Evolutionary conservation across 2,329 filamentous ascomycete species (phyloP).

Genomic region (Alternaria gaisen): DNA sequence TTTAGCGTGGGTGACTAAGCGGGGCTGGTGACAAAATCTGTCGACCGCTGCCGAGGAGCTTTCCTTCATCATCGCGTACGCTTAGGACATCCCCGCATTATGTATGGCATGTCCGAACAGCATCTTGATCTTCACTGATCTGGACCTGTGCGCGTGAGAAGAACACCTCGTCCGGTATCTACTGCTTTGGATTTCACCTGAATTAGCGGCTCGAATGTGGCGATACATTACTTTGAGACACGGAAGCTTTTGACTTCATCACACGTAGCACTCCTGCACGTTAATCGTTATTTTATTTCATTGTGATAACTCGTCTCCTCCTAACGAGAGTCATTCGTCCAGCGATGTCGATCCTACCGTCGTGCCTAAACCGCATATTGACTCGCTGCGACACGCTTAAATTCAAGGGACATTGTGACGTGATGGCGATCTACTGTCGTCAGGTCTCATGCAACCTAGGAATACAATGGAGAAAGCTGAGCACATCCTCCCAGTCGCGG

Average conservation of each 20-base stretch:
- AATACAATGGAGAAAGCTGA: background rate
- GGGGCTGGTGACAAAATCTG: slow-evolving; percentile 34
- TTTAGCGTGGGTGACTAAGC: slow-evolving; percentile 48
- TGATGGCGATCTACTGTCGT: background rate
- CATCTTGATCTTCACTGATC: slow-evolving; percentile 56
- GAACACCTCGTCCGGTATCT: slow-evolving; percentile 60
- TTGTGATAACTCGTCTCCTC: background rate
- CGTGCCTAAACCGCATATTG: background rate
- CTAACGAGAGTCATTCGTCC: background rate
- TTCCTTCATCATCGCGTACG: slow-evolving; percentile 47
- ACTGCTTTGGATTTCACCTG: slow-evolving; percentile 60
- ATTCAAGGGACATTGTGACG: background rate
- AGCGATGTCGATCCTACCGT: background rate
- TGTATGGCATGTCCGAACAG: slow-evolving; percentile 47
- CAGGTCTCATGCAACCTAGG: background rate
- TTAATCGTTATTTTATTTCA: background rate
- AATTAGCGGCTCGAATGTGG: slow-evolving; percentile 62
- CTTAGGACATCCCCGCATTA: slow-evolving; percentile 43
- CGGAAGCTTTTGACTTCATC: background rate
- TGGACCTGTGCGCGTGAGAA: slow-evolving; percentile 55
- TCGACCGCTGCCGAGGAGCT: slow-evolving; percentile 12
- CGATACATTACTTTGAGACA: slow-evolving; percentile 51
- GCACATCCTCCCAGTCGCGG: background rate
- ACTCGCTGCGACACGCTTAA: background rate
- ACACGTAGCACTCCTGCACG: background rate